These are phyloP conservation scores for Barbatosphaeria neglecta DNA, from an alignment of 495 filamentous ascomycete genomes.

Conservation along the genomic window DNA sequence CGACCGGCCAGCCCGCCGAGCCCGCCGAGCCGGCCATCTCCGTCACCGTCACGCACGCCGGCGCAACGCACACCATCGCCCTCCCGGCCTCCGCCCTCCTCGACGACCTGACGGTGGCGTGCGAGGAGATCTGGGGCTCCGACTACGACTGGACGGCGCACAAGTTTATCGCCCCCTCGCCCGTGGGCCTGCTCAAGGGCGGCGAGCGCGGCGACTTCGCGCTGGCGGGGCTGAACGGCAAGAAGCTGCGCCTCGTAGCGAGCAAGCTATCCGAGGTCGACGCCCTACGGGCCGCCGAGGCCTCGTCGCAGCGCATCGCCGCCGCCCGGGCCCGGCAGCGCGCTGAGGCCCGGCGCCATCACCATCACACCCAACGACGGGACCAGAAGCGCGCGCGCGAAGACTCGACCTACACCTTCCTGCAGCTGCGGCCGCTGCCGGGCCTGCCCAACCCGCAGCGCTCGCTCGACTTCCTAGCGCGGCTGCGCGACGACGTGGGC, in stretches of 20 bases:
- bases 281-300: constrained; percentile 30
- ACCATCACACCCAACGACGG: constrained; percentile 14
- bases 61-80: background rate
- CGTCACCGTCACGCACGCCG: background rate
- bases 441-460: constrained; percentile 66
- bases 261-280: constrained; percentile 41
- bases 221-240: constrained; percentile 39
- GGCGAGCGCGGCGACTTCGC: constrained; percentile 20
- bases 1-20: no score
- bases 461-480: constrained; percentile 60
- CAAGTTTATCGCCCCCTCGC: constrained; percentile 16
- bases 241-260: constrained; percentile 54
- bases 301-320: constrained; percentile 25
- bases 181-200: constrained; percentile 11
- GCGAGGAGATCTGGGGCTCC: background rate
- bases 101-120: background rate
- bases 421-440: constrained; percentile 58
- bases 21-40: background rate
- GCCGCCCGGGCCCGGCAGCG: constrained; percentile 19
- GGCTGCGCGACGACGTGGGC: constrained; percentile 71
- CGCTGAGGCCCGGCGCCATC: constrained; percentile 16
- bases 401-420: constrained; percentile 67
- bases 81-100: background rate
- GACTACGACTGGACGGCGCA: constrained; percentile 18
- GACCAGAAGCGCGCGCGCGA: constrained; percentile 24